Evolutionary conservation across 2,329 filamentous ascomycete species (phyloP).

Genomic region (Didymella exigua): DNA sequence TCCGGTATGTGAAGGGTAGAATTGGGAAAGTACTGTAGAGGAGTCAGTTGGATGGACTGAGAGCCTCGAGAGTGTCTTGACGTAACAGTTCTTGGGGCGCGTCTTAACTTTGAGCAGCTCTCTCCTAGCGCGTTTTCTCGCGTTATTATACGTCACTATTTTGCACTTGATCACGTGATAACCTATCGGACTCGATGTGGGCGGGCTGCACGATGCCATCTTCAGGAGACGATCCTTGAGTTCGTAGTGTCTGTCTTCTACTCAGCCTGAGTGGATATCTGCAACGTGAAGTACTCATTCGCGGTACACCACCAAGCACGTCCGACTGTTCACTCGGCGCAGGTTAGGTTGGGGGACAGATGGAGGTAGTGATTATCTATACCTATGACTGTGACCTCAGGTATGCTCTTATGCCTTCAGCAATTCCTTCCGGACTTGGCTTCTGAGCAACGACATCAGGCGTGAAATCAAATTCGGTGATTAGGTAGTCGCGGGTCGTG

Average conservation of each 20-base stretch:
- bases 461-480: slow-evolving; percentile 66
- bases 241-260: neutral
- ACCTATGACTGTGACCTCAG: neutral
- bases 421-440: slow-evolving; percentile 81
- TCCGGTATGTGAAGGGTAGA: too few species aligned
- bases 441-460: slow-evolving; percentile 81
- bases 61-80: neutral
- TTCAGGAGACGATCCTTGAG: neutral
- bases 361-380: neutral
- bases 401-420: slow-evolving; percentile 64
- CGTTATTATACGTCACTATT: slow-evolving; percentile 7
- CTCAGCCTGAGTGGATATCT: neutral
- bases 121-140: slow-evolving; percentile 13
- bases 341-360: too few species aligned
- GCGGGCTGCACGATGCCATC: neutral
- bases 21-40: neutral
- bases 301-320: neutral
- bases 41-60: neutral
- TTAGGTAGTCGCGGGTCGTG: slow-evolving; percentile 80
- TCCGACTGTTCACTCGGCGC: neutral
- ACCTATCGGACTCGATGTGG: neutral
- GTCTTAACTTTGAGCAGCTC: slow-evolving; percentile 11
- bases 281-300: neutral
- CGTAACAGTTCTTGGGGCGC: neutral
- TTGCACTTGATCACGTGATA: neutral